phyloP scores from a whole-genome alignment of 805 yeast genomes.

The Saccharomycopsis olivae region DNA sequence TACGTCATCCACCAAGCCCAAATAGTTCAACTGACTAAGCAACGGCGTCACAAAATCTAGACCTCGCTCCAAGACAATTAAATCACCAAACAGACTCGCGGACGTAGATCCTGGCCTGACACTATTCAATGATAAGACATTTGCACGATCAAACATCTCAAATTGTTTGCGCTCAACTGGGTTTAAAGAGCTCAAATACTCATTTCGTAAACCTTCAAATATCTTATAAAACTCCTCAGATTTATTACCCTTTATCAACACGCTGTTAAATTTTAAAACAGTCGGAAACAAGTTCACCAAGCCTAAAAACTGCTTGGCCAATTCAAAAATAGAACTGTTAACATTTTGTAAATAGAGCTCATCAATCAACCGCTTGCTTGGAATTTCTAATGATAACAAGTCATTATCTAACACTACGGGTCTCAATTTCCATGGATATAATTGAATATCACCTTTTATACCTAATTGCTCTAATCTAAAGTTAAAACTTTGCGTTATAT shows the following conservation, averaged over 20 bases:
- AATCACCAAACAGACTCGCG: no score
- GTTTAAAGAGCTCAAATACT: slow-evolving; percentile 25
- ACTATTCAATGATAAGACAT: not conserved
- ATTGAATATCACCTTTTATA: slow-evolving; percentile 13
- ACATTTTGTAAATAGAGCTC: slow-evolving; percentile 35
- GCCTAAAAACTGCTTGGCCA: slow-evolving; percentile 41
- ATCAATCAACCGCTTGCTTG: slow-evolving; percentile 24
- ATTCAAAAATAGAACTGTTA: slow-evolving; percentile 32
- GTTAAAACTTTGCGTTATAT: slow-evolving; percentile 27
- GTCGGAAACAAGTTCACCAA: slow-evolving; percentile 32
- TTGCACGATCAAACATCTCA: slow-evolving; percentile 13
- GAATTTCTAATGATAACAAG: slow-evolving; percentile 33
- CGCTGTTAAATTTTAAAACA: slow-evolving; percentile 39
- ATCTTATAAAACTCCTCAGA: slow-evolving; percentile 40
- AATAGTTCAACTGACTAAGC: slow-evolving; percentile 68
- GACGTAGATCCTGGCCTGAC: no score
- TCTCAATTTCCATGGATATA: slow-evolving; percentile 31
- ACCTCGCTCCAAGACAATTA: slow-evolving; percentile 70
- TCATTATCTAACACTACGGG: slow-evolving; percentile 34
- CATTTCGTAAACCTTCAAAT: slow-evolving; percentile 24
- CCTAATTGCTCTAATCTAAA: slow-evolving; percentile 25
- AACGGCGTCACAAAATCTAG: slow-evolving; percentile 64
- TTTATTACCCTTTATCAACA: slow-evolving; percentile 49
- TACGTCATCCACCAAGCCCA: slow-evolving; percentile 72
- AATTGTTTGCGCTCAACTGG: slow-evolving; percentile 28